Base-by-base conservation (phyloP, 441 rosid genomes). In the Isatis lusitanica region DNA sequence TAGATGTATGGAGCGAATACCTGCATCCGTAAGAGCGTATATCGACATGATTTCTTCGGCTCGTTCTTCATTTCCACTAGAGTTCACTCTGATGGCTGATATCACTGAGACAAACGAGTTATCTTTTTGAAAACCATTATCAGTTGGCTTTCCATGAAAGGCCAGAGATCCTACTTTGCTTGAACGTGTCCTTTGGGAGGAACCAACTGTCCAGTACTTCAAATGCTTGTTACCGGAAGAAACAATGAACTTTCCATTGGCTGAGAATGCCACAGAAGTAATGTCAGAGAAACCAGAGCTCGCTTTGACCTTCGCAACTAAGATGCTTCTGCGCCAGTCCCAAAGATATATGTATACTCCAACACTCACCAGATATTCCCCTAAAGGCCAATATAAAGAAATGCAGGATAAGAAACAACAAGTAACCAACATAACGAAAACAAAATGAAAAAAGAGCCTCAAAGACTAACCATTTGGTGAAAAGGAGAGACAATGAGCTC, bases 151-250 rank as follows among this genome's bases (percentile, higher is more conserved):
- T 26, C 92, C 92, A 61, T 80, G 84, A 47, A 78, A 63, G 36
- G 82, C 80, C 69, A 82, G 15, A 9, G 82, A 80, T 35, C 73
- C 81, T 38, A 80, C 67, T 76, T 79, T 85, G 48, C 74, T 83
- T 68, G 83, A 83, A 11, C 83, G 89, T 39, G 86, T 85, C 77
- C 79, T 81, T 57, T 82, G 83, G 73, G 86, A 85, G 51, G 86
- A 81, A 70, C 83, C 86, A 52, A 90, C 77, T 55, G 85, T 80
- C 97, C 98, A 89, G 75, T 73, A 81, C 71, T 91, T 93, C 76
- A 89, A 85, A 79, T 91, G 96, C 81, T 87, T 91, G 77, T 82
- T 87, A 57, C 98, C 94, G 64, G 94, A 92, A 63, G 97, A 89
- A 65, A 91, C 82, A 65, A 93, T 68, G 74, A 78, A 86, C 77